Conservation (phyloP, 2,329 filamentous ascomycete genomes). For the Davidsoniella australis region DNA sequence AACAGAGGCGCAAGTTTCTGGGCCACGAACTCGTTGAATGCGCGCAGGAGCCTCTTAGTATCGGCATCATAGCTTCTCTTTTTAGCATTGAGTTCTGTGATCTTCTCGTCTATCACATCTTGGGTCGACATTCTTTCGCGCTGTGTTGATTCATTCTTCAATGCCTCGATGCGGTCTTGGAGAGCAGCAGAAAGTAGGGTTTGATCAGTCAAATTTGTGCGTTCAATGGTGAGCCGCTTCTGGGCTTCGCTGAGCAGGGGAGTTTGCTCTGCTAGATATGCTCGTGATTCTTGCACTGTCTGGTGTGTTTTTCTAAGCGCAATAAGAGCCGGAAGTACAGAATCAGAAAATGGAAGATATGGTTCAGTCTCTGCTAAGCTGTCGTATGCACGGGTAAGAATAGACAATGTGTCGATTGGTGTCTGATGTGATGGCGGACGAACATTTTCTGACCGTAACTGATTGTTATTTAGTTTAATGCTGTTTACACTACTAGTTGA, state of each 20-base stretch:
- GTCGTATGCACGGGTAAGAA: conserved; percentile 50
- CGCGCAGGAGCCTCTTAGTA: conserved; percentile 41
- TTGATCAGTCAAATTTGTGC: conserved; percentile 35
- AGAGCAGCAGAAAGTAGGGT: conserved; percentile 35
- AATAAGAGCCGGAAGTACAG: conserved; percentile 52
- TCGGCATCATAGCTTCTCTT: conserved; percentile 43
- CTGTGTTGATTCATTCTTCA: conserved; percentile 40
- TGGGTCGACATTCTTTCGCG: conserved; percentile 40
- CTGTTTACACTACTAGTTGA: not conserved
- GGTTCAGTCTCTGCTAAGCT: conserved; percentile 43
- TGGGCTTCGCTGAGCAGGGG: conserved; percentile 26
- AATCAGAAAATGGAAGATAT: conserved; percentile 48
- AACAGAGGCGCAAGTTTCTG: conserved; percentile 55
- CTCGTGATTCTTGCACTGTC: conserved; percentile 46
- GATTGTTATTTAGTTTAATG: conserved; percentile 2
- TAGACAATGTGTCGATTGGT: conserved; percentile 20
- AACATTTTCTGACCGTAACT: conserved; percentile 15
- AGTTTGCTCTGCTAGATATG: conserved; percentile 33
- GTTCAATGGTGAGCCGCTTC: conserved; percentile 33
- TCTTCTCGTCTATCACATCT: conserved; percentile 43
- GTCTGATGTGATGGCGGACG: conserved; percentile 5
- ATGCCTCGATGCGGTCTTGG: conserved; percentile 37
- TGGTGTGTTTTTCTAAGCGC: conserved; percentile 51
- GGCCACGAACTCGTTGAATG: conserved; percentile 55
- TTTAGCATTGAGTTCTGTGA: conserved; percentile 42